These are phyloP conservation scores for Apiospora phragmitis DNA, from an alignment of 2,329 filamentous ascomycete genomes.

Conservation along the genomic window DNA sequence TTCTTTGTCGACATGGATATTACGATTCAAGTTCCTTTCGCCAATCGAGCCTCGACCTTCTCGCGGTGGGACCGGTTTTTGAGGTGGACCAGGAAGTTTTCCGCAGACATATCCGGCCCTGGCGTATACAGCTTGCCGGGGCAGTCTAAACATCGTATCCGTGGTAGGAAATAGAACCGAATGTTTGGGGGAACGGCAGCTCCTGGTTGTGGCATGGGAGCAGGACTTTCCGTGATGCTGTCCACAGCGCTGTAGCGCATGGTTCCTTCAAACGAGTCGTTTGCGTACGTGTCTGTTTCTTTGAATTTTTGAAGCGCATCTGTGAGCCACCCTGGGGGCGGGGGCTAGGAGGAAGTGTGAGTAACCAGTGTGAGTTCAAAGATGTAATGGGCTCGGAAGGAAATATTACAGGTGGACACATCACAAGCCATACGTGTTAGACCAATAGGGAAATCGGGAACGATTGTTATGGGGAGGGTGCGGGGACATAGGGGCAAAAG, in stretches of 20 bases:
- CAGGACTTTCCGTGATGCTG: conserved; percentile 64
- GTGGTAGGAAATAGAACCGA: conserved; percentile 80
- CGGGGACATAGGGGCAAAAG: conserved; percentile 16
- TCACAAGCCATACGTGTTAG: conserved; percentile 32
- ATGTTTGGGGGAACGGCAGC: conserved; percentile 61
- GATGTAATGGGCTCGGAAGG: conserved; percentile 16
- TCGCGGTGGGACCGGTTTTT: conserved; percentile 81
- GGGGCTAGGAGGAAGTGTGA: conserved; percentile 58
- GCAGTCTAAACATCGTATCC: conserved; percentile 90
- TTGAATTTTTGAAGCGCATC: conserved; percentile 70
- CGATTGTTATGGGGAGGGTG: conserved; percentile 18
- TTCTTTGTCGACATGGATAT: too few relatives aligned
- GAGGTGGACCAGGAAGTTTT: conserved; percentile 91
- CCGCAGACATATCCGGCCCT: conserved; percentile 78
- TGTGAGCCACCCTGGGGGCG: conserved; percentile 83
- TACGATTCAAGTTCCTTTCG: background rate
- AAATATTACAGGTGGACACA: conserved; percentile 10
- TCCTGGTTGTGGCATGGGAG: conserved; percentile 49
- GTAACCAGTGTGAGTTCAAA: conserved; percentile 23
- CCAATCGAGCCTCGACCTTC: conserved; percentile 53
- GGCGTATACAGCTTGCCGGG: conserved; percentile 93
- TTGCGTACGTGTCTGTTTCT: conserved; percentile 66
- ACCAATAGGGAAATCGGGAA: conserved; percentile 32
- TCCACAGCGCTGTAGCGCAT: conserved; percentile 91
- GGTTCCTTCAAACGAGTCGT: conserved; percentile 81